These are phyloP conservation scores for Teratosphaeria gauchensis DNA, from an alignment of 2,329 filamentous ascomycete genomes.

Conservation along the genomic window DNA sequence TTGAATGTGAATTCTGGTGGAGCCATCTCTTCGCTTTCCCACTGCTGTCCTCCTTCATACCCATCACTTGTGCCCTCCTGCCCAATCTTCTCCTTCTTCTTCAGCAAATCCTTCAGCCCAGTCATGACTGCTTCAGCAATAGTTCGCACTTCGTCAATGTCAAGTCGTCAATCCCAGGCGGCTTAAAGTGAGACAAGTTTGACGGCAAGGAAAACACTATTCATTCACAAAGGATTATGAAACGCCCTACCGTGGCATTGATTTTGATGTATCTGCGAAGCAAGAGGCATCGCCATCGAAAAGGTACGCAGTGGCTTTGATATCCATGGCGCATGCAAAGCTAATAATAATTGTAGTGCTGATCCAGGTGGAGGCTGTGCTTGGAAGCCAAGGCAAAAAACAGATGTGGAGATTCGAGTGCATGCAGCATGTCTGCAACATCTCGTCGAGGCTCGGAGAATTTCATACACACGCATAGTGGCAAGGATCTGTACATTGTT, in stretches of 20 bases:
- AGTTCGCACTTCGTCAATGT: background rate
- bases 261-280: background rate
- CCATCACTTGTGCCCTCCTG: conserved; percentile 10
- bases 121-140: conserved; percentile 31
- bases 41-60: conserved; percentile 9
- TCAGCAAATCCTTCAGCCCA: conserved; percentile 52
- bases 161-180: background rate
- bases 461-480: background rate
- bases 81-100: conserved; percentile 50
- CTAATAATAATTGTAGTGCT: conserved; percentile 3
- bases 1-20: conserved; percentile 69
- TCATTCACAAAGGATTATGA: background rate
- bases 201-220: background rate
- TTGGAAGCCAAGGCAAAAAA: background rate
- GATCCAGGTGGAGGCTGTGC: conserved; percentile 3
- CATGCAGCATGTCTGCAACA: background rate
- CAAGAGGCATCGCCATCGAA: background rate
- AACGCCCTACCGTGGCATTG: background rate
- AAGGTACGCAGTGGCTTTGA: background rate
- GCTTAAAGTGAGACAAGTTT: background rate
- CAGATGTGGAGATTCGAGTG: background rate
- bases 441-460: background rate
- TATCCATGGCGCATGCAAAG: background rate
- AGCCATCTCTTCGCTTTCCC: conserved; percentile 23
- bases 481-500: background rate